A percentile compares a stretch with the other conserved stretches of the same genome.
Evolutionary conservation across 257 asterid genomes (phyloP).

Genomic region (Nemophila menziesii): DNA sequence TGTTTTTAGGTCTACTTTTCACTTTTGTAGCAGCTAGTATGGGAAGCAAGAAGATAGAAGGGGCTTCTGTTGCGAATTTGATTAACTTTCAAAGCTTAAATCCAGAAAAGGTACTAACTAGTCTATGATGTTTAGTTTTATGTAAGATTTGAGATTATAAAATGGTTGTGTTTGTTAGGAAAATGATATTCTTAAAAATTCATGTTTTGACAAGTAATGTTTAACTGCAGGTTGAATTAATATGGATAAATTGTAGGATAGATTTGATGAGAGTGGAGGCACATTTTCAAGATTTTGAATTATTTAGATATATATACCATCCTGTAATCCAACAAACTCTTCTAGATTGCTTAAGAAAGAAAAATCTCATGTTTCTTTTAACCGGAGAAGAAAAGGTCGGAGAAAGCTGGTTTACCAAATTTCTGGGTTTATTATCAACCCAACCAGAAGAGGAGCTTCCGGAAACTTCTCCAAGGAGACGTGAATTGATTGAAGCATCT

Average conservation of each 20-base stretch:
- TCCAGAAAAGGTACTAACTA: conserved; percentile 36
- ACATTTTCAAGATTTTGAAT: conserved; percentile 31
- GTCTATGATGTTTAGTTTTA: not conserved
- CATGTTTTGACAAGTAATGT: not conserved
- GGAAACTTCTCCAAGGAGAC: conserved; percentile 29
- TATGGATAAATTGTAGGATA: conserved; percentile 38
- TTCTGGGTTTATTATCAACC: conserved; percentile 26
- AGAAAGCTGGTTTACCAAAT: conserved; percentile 31
- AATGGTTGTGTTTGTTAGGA: not conserved
- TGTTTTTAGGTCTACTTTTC: conserved; percentile 31
- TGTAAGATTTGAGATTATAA: not conserved
- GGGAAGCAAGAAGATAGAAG: conserved; percentile 30
- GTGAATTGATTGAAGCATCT: conserved; percentile 49
- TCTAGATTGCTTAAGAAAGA: conserved; percentile 41
- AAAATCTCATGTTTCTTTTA: conserved; percentile 18
- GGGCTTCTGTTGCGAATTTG: conserved; percentile 27
- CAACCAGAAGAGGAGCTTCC: conserved; percentile 19
- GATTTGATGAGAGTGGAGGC: conserved; percentile 39
- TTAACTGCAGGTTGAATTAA: conserved; percentile 54
- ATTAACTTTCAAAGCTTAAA: conserved; percentile 33
- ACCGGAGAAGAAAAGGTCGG: conserved; percentile 31
- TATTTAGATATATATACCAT: conserved; percentile 17
- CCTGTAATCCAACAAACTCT: conserved; percentile 44
- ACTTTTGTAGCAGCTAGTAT: conserved; percentile 21
- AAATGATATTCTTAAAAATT: too few relatives aligned